Conservation (phyloP, 1,284 basidiomycete species). For the Ceratobasidium sp. region DNA sequence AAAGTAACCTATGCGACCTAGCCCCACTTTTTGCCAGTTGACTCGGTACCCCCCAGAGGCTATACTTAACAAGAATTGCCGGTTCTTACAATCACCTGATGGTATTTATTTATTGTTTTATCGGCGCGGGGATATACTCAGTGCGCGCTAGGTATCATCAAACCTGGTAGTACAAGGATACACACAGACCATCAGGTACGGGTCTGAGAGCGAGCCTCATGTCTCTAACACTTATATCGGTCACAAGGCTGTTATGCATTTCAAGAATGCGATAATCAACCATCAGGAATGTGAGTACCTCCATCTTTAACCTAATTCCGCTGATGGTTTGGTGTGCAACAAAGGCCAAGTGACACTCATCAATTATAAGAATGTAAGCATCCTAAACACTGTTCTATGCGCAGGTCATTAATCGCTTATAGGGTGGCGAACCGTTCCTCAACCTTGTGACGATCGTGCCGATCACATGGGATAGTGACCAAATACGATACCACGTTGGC, state of each 20-base stretch:
- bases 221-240: background rate
- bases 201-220: background rate
- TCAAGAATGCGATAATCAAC: conserved; percentile 19
- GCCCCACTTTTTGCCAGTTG: conserved; percentile 33
- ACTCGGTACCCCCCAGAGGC: conserved; percentile 20
- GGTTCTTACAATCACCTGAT: conserved; percentile 24
- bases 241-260: conserved; percentile 27
- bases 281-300: conserved; percentile 24
- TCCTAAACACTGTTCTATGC: background rate
- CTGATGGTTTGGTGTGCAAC: background rate
- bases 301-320: background rate
- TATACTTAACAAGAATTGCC: conserved; percentile 31
- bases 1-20: background rate
- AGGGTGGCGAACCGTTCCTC: conserved; percentile 32
- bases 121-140: background rate
- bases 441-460: conserved; percentile 36
- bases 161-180: conserved; percentile 5
- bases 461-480: conserved; percentile 30
- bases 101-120: background rate
- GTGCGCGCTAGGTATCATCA: conserved; percentile 3
- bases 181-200: conserved; percentile 36
- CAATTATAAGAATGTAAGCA: conserved; percentile 35
- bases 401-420: background rate
- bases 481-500: conserved; percentile 29
- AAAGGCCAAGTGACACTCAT: conserved; percentile 35